A percentile compares a stretch with the other conserved stretches of the same genome.
Conservation (phyloP, 306 rosid genomes). For the Trifolium dubium region DNA sequence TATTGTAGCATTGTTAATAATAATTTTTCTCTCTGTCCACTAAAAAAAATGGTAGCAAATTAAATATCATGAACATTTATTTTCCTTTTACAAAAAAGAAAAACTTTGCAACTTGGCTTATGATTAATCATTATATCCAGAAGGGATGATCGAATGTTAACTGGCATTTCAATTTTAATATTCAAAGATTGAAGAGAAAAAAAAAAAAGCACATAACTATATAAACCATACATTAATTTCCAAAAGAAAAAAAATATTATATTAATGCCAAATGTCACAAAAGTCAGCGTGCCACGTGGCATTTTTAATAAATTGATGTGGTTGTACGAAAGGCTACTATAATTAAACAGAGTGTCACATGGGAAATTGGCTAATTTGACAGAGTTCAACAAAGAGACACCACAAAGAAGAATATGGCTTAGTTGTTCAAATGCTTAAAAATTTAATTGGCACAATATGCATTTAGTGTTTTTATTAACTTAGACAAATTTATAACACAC, state of each 20-base stretch:
- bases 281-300: constrained; percentile 42
- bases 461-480: constrained; percentile 26
- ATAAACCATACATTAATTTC: constrained; percentile 23
- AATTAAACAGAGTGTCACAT: constrained; percentile 43
- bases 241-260: not conserved
- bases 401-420: constrained; percentile 53
- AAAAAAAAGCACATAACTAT: constrained; percentile 30
- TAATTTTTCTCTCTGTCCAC: no score
- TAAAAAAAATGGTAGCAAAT: no score
- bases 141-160: constrained; percentile 45
- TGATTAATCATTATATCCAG: constrained; percentile 44
- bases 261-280: constrained; percentile 26
- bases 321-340: constrained; percentile 21
- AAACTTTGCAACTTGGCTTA: constrained; percentile 34
- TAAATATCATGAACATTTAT: not conserved
- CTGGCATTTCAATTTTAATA: constrained; percentile 54
- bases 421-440: constrained; percentile 49
- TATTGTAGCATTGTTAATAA: no score
- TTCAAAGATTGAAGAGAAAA: constrained; percentile 31
- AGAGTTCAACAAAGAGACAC: constrained; percentile 39
- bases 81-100: constrained; percentile 22
- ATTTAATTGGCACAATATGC: constrained; percentile 17
- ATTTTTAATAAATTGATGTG: constrained; percentile 19
- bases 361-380: constrained; percentile 42
- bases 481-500: constrained; percentile 42